Conservation (phyloP, 2,329 filamentous ascomycete species). For the Neofusicoccum kwambonambiense region DNA sequence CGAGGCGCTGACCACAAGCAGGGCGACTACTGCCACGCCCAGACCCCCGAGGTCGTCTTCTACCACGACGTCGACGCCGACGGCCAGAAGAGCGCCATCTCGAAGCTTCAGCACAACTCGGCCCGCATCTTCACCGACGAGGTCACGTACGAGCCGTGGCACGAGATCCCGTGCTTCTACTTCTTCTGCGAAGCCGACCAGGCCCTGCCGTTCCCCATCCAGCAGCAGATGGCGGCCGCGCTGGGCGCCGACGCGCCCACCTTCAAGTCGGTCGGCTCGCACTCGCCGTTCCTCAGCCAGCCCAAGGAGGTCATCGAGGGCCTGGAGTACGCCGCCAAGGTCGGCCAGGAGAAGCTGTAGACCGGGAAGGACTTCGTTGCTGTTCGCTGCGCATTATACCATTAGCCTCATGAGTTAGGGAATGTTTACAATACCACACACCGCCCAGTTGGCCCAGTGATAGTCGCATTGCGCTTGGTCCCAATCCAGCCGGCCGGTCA, state of each 20-base stretch:
- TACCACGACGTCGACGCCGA: conserved; percentile 18
- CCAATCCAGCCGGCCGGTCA: background rate
- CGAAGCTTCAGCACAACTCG: conserved; percentile 3
- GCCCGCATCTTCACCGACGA: conserved; percentile 20
- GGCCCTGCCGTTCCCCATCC: conserved; percentile 31
- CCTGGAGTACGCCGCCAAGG: conserved; percentile 12
- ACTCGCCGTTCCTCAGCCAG: conserved; percentile 45
- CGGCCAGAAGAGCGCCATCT: background rate
- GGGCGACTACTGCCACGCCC: conserved; percentile 12
- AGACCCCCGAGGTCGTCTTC: conserved; percentile 13
- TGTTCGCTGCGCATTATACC: background rate
- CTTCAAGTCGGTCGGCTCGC: conserved; percentile 26
- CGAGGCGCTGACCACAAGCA: background rate
- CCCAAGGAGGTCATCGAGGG: conserved; percentile 33
- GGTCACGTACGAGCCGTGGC: conserved; percentile 34
- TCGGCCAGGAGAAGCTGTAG: conserved; percentile 6
- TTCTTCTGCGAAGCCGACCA: conserved; percentile 39
- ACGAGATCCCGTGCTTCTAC: conserved; percentile 35
- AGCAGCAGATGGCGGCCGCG: conserved; percentile 35
- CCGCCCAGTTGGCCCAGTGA: background rate
- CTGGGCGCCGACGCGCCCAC: conserved; percentile 20
- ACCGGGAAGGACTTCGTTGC: background rate
- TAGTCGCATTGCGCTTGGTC: background rate
- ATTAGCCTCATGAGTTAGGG: background rate
- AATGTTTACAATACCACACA: background rate